phyloP scores from a whole-genome alignment of 345 rosid genomes.

The Eucalyptus regnans region DNA sequence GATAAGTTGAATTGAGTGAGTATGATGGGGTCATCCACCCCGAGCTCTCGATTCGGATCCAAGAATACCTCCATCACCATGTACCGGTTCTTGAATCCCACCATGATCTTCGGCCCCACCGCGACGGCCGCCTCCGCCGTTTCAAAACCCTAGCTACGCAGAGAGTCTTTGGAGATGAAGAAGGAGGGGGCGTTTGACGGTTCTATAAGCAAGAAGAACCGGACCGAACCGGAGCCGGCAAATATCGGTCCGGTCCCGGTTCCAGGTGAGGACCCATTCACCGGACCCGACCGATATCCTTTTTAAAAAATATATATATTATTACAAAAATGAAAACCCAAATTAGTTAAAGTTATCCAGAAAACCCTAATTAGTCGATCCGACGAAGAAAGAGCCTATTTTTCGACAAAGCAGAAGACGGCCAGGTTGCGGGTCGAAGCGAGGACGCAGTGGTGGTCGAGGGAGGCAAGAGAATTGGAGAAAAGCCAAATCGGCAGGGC shows the following conservation, averaged over 20 bases:
- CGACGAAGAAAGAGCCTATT: neutral
- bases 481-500: constrained; percentile 54
- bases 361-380: too few species aligned
- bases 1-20: constrained; percentile 52
- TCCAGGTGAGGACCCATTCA: too few species aligned
- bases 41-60: constrained; percentile 50
- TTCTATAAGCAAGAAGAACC: too few species aligned
- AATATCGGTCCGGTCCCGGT: too few species aligned
- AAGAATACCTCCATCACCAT: constrained; percentile 62
- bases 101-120: constrained; percentile 18
- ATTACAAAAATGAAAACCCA: too few species aligned
- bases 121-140: neutral
- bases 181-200: too few species aligned
- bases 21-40: constrained; percentile 42
- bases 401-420: neutral
- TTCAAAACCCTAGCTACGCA: neutral
- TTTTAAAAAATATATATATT: too few species aligned
- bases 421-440: neutral
- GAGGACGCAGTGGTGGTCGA: neutral
- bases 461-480: constrained; percentile 45
- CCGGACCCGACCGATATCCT: too few species aligned
- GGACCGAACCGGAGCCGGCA: too few species aligned
- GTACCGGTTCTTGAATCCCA: constrained; percentile 67
- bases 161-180: too few species aligned
- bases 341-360: too few species aligned